Evolutionary conservation across 306 rosid species (phyloP).

Genomic region (Ceratonia siliqua): DNA sequence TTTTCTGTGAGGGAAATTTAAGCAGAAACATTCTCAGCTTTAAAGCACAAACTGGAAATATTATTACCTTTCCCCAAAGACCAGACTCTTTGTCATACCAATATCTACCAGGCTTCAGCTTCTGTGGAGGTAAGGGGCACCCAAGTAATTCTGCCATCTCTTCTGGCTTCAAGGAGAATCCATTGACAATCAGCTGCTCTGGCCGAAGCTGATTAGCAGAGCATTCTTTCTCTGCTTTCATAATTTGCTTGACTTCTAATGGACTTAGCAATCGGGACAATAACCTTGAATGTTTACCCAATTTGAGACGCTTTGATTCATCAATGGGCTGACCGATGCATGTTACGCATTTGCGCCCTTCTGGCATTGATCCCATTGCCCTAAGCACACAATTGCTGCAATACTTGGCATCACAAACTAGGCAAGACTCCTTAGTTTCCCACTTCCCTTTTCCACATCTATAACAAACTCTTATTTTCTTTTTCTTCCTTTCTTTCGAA

Average conservation of each 20-base stretch:
- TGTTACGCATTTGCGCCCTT: conserved; percentile 92
- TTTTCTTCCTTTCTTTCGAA: conserved; percentile 78
- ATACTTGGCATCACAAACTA: conserved; percentile 87
- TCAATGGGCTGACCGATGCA: conserved; percentile 89
- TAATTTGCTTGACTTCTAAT: conserved; percentile 93
- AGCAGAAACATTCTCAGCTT: conserved; percentile 21
- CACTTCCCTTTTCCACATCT: conserved; percentile 95
- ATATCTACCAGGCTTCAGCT: conserved; percentile 94
- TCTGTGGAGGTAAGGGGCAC: conserved; percentile 80
- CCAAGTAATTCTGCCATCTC: conserved; percentile 94
- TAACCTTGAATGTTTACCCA: conserved; percentile 88
- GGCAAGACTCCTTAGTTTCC: conserved; percentile 94
- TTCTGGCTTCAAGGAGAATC: conserved; percentile 70
- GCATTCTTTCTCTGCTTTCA: conserved; percentile 98
- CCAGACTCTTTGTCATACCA: conserved; percentile 99
- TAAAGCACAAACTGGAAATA: conserved; percentile 26
- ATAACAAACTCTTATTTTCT: conserved; percentile 76
- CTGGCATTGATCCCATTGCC: conserved; percentile 99
- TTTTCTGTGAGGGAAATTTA: conserved; percentile 10
- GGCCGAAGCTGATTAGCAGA: conserved; percentile 98
- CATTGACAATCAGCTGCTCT: conserved; percentile 89
- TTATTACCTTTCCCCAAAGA: conserved; percentile 92
- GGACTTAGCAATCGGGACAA: conserved; percentile 89
- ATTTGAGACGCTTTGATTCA: conserved; percentile 74
- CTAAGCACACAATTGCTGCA: conserved; percentile 91